Percentiles rank a stretch among this genome's conserved stretches.
phyloP scores from a whole-genome alignment of 2,329 filamentous ascomycete genomes.

The Pseudogymnoascus sp. region DNA sequence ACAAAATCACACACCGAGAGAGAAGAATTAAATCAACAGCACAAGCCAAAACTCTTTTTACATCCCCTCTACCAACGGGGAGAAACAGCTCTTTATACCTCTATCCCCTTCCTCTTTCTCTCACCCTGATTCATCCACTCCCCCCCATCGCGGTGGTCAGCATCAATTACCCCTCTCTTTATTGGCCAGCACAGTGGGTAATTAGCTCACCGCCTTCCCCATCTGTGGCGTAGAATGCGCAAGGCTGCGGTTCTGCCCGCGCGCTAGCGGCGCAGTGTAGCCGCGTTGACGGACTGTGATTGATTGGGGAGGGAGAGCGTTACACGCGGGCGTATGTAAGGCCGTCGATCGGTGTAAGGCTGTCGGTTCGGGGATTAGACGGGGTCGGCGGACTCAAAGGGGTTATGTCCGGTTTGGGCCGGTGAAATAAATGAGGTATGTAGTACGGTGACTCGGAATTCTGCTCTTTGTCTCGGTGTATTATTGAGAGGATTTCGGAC shows the following conservation, averaged over 20 bases:
- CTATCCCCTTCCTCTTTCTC: background rate
- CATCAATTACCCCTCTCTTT: background rate
- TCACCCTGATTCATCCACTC: background rate
- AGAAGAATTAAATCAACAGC: background rate
- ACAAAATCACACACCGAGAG: background rate
- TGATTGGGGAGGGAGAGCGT: too few species aligned
- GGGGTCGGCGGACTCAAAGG: background rate
- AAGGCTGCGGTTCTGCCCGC: background rate
- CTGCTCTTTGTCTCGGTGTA: background rate
- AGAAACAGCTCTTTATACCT: background rate
- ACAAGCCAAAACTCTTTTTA: background rate
- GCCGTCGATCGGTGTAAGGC: background rate
- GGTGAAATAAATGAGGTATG: background rate
- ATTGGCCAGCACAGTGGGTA: conserved; percentile 19
- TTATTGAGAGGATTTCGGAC: background rate
- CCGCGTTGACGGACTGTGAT: background rate
- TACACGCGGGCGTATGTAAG: too few species aligned
- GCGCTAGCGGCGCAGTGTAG: background rate
- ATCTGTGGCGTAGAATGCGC: background rate
- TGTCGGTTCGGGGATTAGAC: background rate
- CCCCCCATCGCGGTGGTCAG: conserved; percentile 2
- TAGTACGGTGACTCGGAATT: background rate
- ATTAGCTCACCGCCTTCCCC: background rate
- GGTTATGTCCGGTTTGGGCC: background rate
- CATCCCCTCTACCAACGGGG: background rate